Base-by-base conservation (phyloP, 2,329 filamentous ascomycete genomes). In the Ophiosphaerella korrae region DNA sequence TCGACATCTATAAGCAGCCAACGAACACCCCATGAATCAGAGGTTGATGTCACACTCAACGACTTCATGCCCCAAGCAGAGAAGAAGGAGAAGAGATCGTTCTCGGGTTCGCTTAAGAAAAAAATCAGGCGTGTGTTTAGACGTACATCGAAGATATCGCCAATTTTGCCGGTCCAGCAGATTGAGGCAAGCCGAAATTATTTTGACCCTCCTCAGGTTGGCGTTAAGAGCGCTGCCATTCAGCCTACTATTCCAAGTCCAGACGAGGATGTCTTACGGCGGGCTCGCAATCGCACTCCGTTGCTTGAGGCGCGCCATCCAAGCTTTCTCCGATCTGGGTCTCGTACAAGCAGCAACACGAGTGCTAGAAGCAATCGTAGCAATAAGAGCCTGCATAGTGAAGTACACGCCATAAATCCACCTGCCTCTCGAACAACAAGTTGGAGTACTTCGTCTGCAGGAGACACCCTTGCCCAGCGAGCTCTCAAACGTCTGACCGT, bases 381-480 rank as follows among this genome's bases (percentile, higher is more conserved):
- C 38, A 63, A 60, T 37, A 60, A 62, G 5, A 70, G 66, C 45
- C 59, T 67, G 7, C 63, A 67, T n/a, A 72, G 68, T 34, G 68
- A 72, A 40, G 47, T 57, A 7, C 78, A 80, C 32, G 75, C 80
- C 58, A 83, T 82, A 1, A 86, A 84, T 53, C 59, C 84, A 5
- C 81, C 62, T 23, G 50, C 50, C 4, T 74, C 70, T 14, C 64
- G 87, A 18, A 83, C 89, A 43, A 89, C 87, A 2, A 91, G 88
- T 68, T 90, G 88, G 88, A 82, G 82, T 4, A 84, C 85, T 53
- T 88, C 87, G 0, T 83, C 82, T 1, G 77, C 79, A 1, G 80
- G 80, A 49, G 84, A 82, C 2, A 80, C 82, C 2, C 72, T 79
- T 5, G 83, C 68, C 51, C 79, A 75, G 51, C 77, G 52, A 73